These are phyloP conservation scores for Trichoderma virens DNA, from an alignment of 495 filamentous ascomycete genomes.

Conservation along the genomic window DNA sequence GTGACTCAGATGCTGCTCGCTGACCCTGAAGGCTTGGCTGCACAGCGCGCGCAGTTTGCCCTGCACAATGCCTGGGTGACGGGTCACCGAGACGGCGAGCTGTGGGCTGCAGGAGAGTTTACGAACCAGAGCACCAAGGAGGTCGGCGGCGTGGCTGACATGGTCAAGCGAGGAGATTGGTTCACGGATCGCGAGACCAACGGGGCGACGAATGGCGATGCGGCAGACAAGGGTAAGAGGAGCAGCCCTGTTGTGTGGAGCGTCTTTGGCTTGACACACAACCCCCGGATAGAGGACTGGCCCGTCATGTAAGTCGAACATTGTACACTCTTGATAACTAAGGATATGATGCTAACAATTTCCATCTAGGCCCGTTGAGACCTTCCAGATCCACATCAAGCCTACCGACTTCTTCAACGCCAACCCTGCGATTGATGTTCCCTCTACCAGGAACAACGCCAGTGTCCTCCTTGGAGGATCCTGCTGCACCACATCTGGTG, in stretches of 20 bases:
- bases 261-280: constrained; percentile 50
- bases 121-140: constrained; percentile 66
- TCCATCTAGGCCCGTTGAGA: constrained; percentile 45
- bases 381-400: constrained; percentile 47
- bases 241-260: constrained; percentile 46
- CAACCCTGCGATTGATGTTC: constrained; percentile 50
- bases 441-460: constrained; percentile 38
- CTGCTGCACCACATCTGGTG: constrained; percentile 1
- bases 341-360: background rate
- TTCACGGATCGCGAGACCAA: constrained; percentile 17
- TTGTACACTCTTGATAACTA: background rate
- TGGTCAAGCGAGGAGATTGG: constrained; percentile 28
- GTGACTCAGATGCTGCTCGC: constrained; percentile 68
- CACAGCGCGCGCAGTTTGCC: constrained; percentile 63
- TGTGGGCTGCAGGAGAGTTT: constrained; percentile 68
- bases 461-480: constrained; percentile 8
- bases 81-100: constrained; percentile 58
- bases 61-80: constrained; percentile 68
- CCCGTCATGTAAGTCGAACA: constrained; percentile 46
- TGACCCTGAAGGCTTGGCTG: constrained; percentile 50
- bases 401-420: constrained; percentile 48
- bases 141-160: constrained; percentile 23
- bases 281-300: constrained; percentile 52
- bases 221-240: constrained; percentile 16
- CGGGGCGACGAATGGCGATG: background rate